phyloP scores from a whole-genome alignment of 352 stramenopile genomes.

The Pythium vanterpoolii region DNA sequence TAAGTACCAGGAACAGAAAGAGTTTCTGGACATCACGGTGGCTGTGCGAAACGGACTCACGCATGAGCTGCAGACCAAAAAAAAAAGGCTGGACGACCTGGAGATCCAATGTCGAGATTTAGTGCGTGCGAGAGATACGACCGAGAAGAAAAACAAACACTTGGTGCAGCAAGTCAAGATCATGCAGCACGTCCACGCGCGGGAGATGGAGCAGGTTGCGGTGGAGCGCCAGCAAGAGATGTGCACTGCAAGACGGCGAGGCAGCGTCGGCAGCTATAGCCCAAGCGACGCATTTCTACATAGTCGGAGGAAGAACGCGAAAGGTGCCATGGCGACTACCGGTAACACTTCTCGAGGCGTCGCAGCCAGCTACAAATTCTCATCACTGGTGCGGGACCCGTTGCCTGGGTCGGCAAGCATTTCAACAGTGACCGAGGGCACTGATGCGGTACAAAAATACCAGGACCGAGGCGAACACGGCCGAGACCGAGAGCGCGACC shows the following conservation, averaged over 20 bases:
- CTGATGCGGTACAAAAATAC: neutral
- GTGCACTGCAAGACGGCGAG: slow-evolving; percentile 2
- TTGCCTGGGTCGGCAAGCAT: neutral
- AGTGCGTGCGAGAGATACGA: slow-evolving; percentile 18
- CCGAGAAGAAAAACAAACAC: slow-evolving; percentile 34
- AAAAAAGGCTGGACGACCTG: slow-evolving; percentile 38
- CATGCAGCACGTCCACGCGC: slow-evolving; percentile 48
- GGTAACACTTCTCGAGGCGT: neutral
- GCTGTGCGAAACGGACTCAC: slow-evolving; percentile 53
- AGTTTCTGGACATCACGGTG: slow-evolving; percentile 60
- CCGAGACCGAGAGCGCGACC: neutral
- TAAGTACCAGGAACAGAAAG: slow-evolving; percentile 50
- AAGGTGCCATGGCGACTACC: neutral
- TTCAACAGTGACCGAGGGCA: neutral
- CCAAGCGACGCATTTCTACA: too few species aligned
- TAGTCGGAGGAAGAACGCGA: neutral
- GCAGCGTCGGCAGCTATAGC: slow-evolving; percentile 1
- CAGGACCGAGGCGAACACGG: neutral
- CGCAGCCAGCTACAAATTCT: slow-evolving; percentile 3
- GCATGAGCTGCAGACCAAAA: slow-evolving; percentile 49
- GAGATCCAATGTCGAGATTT: slow-evolving; percentile 28
- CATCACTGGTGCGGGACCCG: neutral
- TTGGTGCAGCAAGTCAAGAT: slow-evolving; percentile 48
- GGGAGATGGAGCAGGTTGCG: slow-evolving; percentile 34
- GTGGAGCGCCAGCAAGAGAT: slow-evolving; percentile 3